These are phyloP conservation scores for Murraya koenigii DNA, from an alignment of 345 rosid species.

Conservation along the genomic window DNA sequence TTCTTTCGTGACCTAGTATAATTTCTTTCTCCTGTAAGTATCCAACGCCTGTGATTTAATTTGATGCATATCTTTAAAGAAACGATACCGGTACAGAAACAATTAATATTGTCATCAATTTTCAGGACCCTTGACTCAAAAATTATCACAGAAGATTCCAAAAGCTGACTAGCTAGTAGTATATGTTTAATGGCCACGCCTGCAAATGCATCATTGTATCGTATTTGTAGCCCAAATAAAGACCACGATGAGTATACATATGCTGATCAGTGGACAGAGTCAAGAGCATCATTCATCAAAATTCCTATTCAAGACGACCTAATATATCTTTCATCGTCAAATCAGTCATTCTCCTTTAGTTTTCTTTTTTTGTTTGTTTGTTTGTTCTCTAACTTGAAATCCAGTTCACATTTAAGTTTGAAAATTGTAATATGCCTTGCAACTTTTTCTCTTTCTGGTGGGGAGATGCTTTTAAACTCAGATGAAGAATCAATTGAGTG, in stretches of 20 bases:
- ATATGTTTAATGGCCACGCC: slow-evolving; percentile 17
- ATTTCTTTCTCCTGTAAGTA: too few relatives aligned
- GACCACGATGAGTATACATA: slow-evolving; percentile 4
- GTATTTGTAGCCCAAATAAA: slow-evolving; percentile 7
- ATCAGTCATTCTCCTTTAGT: neutral
- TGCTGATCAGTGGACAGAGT: neutral
- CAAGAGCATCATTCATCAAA: slow-evolving; percentile 5
- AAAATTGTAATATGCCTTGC: neutral
- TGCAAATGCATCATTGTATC: slow-evolving; percentile 16
- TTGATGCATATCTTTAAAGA: too few relatives aligned
- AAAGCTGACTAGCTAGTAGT: neutral
- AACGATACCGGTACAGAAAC: too few relatives aligned
- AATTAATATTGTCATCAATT: too few relatives aligned
- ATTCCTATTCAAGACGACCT: neutral
- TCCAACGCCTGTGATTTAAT: too few relatives aligned
- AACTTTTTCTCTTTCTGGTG: neutral
- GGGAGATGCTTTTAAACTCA: neutral
- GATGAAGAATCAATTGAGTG: slow-evolving; percentile 15
- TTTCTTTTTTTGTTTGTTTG: neutral
- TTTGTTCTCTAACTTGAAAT: neutral
- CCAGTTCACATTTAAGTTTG: slow-evolving; percentile 4
- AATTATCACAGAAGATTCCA: neutral
- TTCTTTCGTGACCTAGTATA: neutral
- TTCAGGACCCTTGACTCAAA: neutral
- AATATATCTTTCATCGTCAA: slow-evolving; percentile 3